Percentiles rank a stretch among this genome's conserved stretches.
phyloP scores from a whole-genome alignment of 2,329 filamentous ascomycete species.

The Madurella fahalii region DNA sequence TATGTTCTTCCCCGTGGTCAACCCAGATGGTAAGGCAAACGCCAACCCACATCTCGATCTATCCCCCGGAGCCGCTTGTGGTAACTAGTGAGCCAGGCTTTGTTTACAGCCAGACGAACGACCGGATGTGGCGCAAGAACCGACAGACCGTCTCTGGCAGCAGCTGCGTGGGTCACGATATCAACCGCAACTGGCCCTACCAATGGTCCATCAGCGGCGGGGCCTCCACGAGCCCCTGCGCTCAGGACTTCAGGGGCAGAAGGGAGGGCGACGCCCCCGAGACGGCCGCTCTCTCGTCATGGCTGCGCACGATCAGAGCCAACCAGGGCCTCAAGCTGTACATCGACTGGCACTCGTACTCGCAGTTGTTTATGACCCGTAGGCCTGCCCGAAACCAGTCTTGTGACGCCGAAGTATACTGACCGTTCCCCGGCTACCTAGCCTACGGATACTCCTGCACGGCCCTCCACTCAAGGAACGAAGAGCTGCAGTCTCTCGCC shows the following conservation, averaged over 20 bases:
- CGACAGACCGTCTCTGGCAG: slow-evolving; percentile 37
- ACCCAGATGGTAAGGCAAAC: slow-evolving; percentile 43
- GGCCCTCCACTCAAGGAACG: slow-evolving; percentile 41
- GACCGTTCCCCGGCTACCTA: slow-evolving; percentile 48
- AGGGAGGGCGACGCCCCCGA: slow-evolving; percentile 45
- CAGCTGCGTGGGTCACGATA: slow-evolving; percentile 47
- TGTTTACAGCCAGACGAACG: slow-evolving; percentile 46
- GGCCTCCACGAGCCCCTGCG: slow-evolving; percentile 42
- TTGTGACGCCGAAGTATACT: background rate
- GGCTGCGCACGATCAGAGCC: slow-evolving; percentile 31
- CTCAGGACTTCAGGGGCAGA: slow-evolving; percentile 38
- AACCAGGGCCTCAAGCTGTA: slow-evolving; percentile 54
- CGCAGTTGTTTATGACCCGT: slow-evolving; percentile 58
- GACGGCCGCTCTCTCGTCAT: slow-evolving; percentile 43
- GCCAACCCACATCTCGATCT: background rate
- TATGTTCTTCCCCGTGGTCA: slow-evolving; percentile 53
- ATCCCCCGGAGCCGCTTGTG: background rate
- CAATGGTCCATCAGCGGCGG: slow-evolving; percentile 42
- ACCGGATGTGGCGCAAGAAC: slow-evolving; percentile 56
- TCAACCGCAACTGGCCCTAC: slow-evolving; percentile 50
- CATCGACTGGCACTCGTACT: slow-evolving; percentile 63
- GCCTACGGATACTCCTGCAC: slow-evolving; percentile 58
- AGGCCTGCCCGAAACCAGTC: slow-evolving; percentile 30
- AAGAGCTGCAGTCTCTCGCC: slow-evolving; percentile 47
- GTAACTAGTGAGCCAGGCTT: slow-evolving; percentile 37